Base-by-base conservation (phyloP, 768 basidiomycete species). In the Auricularia heimuer region DNA sequence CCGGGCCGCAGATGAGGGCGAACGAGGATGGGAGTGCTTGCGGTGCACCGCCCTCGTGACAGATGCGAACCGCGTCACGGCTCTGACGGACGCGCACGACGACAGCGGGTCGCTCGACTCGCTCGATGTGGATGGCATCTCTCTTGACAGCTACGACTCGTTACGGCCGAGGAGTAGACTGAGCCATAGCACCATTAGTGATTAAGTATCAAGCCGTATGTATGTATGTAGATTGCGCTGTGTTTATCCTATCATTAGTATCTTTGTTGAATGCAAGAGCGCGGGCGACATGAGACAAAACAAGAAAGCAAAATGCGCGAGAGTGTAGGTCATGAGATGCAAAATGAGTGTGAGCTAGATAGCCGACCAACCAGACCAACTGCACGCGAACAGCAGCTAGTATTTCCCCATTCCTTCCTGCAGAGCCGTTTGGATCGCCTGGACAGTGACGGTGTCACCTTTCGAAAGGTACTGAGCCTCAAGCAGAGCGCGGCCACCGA, bases 21-120 rank as follows among this genome's bases (percentile, higher is more conserved):
- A 81, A 39, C 71, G 76, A 62, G 80, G 81, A 24, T 96, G 94
- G 94, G 85, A 86, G 67, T 98, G 94, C 75, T 73, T 96, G 64
- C 80, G 94, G 62, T 98, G 94, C 71, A 82, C 81, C 4, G 82
- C 85, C 66, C 76, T 74, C 12, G 88, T 94, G 29, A 80, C 77
- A 67, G 80, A 80, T 65, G 88, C 86, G 10, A 85, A 87, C 67
- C 79, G 93, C 71, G 81, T 83, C 66, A 74, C 56, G 4, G 56
- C 56, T 4, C 29, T 60, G 8, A 33, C 56, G 56, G 70, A 77
- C 29, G 68, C 74, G 11, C 78, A 78, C 18, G 73, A 71, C 21
- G 78, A 66, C 63, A 78, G 75, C 64, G 78, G 61, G 65, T 71
- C 39, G 63, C 58, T 67, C 67, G 70, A 67, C 77, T 75, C 45